Base-by-base conservation (phyloP, 352 stramenopile genomes). In the Phytophthora vignae region DNA sequence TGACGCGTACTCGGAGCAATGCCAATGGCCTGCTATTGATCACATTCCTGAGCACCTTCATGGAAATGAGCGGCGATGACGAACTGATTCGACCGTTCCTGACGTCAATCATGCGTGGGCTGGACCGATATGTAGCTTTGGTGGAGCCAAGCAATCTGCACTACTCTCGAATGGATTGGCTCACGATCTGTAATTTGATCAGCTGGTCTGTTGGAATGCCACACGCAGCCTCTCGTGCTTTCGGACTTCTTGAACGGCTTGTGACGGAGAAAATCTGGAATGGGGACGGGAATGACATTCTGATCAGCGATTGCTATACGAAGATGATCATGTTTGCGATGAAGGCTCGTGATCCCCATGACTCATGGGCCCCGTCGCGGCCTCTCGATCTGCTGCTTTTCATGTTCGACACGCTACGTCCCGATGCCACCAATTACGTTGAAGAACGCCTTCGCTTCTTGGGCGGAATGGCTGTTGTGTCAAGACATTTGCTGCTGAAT, bases 281-380 rank as follows among this genome's bases (percentile, higher is more conserved):
- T 40, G 62, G 67, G 19, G 73, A 82, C 2, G 84, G 78, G 2
- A 84, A 86, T 36, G 78, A 82, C 17, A 82, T 90, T 46, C 77
- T 88, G 4, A 65, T 91, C 21, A 88, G 77, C 61, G 83, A 90
- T 57, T 84, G 80, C 52, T 93, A 88, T 59, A 88, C 81, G 21
- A 88, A 86, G 66, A 81, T 82, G 64, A 76, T 91, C 17, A 74
- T 90, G 69, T 91, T 92, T 21, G 84, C 84, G 0, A 79, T 91
- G 42, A 77, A 84, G 44, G 55, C 68, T 7, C 60, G 71, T 38
- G 62, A 70, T 25, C 46, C 57, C 12, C 61, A 76, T 22, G 67
- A 81, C 46, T 72, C 62, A 4, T 90, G 82, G 82, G 42, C 69
- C 8, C 48, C 59, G 0, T 78, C 74, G 2, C 73, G 81, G 0